Conservation (phyloP, 2,329 filamentous ascomycete genomes). For the Colletotrichum plurivorum region DNA sequence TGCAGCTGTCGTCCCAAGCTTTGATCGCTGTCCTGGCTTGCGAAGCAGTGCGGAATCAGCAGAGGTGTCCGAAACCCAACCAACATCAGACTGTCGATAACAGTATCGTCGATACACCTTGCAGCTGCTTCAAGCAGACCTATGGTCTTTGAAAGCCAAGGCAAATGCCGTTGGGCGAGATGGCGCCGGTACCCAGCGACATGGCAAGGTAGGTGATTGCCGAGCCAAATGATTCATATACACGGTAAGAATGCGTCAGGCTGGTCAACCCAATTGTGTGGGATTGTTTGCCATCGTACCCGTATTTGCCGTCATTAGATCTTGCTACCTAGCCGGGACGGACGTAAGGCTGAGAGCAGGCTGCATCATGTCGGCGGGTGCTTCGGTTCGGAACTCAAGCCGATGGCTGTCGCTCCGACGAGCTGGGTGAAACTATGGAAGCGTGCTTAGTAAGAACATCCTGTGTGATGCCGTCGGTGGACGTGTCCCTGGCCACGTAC, state of each 20-base stretch:
- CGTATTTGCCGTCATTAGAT: not conserved
- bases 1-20: constrained; percentile 6
- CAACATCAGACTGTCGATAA: too few relatives aligned
- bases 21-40: not conserved
- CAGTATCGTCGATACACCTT: too few relatives aligned
- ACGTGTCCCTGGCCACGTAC: constrained; percentile 8
- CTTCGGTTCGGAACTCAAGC: not conserved
- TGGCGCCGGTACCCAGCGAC: too few relatives aligned
- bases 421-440: not conserved
- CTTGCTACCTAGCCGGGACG: not conserved
- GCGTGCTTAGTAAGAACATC: constrained; percentile 11
- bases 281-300: too few relatives aligned
- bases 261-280: too few relatives aligned
- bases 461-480: not conserved
- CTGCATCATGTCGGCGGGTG: not conserved
- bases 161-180: too few relatives aligned
- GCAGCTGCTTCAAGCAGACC: too few relatives aligned
- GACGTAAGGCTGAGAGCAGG: not conserved
- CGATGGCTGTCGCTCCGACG: not conserved
- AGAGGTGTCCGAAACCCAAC: not conserved
- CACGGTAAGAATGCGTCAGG: too few relatives aligned
- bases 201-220: too few relatives aligned
- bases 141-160: too few relatives aligned
- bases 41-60: too few relatives aligned
- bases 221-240: too few relatives aligned